Evolutionary conservation across 495 filamentous ascomycete species (phyloP).

Genomic region (Oidiodendron maius): DNA sequence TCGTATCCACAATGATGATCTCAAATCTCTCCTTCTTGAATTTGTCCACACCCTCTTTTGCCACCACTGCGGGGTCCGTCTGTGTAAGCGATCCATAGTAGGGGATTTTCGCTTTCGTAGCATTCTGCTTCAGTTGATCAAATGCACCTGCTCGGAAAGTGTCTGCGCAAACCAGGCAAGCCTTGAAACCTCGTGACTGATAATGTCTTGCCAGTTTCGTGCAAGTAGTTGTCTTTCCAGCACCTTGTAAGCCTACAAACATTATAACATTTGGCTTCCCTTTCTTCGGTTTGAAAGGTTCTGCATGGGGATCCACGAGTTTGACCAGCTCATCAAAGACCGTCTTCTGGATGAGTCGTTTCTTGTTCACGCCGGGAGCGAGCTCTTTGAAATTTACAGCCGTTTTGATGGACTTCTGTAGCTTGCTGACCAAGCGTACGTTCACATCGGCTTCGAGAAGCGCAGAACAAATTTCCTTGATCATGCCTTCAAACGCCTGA

Average conservation of each 20-base stretch:
- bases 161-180: constrained; percentile 93
- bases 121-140: constrained; percentile 98
- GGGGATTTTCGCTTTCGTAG: constrained; percentile 96
- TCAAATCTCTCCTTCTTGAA: constrained; percentile 99
- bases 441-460: constrained; percentile 96
- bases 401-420: constrained; percentile 87
- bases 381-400: constrained; percentile 92
- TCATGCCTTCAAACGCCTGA: constrained; percentile 96
- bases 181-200: constrained; percentile 87
- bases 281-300: constrained; percentile 96
- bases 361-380: constrained; percentile 88
- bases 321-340: constrained; percentile 96
- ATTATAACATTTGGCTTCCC: constrained; percentile 95
- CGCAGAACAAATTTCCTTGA: constrained; percentile 93
- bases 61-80: constrained; percentile 90
- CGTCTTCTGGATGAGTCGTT: constrained; percentile 93
- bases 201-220: constrained; percentile 97
- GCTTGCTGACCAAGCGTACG: constrained; percentile 82
- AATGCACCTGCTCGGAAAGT: constrained; percentile 98
- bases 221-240: constrained; percentile 96
- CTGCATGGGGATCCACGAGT: constrained; percentile 91
- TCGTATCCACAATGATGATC: constrained; percentile 97
- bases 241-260: constrained; percentile 97
- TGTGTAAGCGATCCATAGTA: constrained; percentile 96
- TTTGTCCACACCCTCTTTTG: constrained; percentile 90